phyloP scores from a whole-genome alignment of 2,329 filamentous ascomycete species.

The Orbilia brochopaga region DNA sequence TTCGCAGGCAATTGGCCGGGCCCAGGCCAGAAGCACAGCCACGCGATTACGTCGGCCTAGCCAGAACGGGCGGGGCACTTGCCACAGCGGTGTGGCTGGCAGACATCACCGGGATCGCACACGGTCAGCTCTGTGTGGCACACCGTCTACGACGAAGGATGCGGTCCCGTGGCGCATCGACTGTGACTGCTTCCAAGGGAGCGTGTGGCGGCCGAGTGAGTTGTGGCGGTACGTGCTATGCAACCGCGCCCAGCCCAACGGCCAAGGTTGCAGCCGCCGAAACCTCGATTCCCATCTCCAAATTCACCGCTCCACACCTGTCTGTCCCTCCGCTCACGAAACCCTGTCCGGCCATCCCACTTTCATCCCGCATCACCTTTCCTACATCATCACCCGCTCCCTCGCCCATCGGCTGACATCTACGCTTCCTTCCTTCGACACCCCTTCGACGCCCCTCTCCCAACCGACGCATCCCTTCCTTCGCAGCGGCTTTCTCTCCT shows the following conservation, averaged over 20 bases:
- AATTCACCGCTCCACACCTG: constrained; percentile 9
- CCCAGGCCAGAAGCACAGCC: neutral
- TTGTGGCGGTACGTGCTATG: no score
- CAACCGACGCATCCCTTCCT: constrained; percentile 3
- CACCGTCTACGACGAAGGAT: no score
- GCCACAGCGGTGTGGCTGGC: no score
- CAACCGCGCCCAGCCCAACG: no score
- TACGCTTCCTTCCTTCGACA: constrained; percentile 1
- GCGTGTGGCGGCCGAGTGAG: no score
- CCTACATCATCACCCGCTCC: constrained; percentile 3
- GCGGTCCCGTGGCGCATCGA: no score
- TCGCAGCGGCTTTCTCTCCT: constrained; percentile 3
- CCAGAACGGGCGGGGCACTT: neutral
- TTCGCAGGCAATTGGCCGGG: constrained; percentile 23
- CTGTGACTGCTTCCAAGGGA: no score
- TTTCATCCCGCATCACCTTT: constrained; percentile 11
- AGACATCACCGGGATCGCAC: no score
- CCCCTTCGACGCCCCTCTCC: neutral
- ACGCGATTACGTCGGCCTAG: neutral
- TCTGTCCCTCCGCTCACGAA: neutral
- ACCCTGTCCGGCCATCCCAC: constrained; percentile 20
- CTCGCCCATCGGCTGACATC: neutral
- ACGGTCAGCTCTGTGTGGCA: no score
- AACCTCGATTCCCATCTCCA: constrained; percentile 14
- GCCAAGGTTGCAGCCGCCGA: constrained; percentile 19